Evolutionary conservation across 176 grass and related monocot species (phyloP), one percentile per base, ranked within the genome.

Genomic region (Oryza officinalis): DNA sequence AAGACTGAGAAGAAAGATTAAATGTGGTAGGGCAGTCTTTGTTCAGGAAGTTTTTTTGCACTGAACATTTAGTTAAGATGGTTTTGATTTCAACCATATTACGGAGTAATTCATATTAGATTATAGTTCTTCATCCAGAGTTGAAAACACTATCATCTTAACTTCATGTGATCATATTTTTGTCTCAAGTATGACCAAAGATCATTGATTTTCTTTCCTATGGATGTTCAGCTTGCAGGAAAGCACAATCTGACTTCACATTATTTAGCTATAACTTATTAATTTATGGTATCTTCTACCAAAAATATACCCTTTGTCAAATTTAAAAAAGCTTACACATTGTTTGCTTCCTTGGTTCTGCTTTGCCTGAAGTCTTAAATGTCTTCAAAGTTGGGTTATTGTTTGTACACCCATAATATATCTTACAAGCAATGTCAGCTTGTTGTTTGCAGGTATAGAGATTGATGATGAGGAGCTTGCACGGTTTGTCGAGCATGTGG

Each of bases 381-480:
- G 46, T 69, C 6, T 60, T 63, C n/a, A 10, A 50, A 69, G 32
- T 50, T 37, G 67, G 8, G 68, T 63, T 74, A 13, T 11, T n/a
- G 22, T 63, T 63, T 30, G 27, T 80, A 3, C 52, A 65, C 71
- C 28, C 71, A 49, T 90, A 54, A 84, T 87, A 18, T 87, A 86
- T 79, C 78, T 90, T 87, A 90, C 84, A 90, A 95, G 65, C 69
- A 61, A 64, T 83, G 82, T 54, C 86, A 86, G 83, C 86, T 80
- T 91, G 63, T 38, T 81, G 83, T 88, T 84, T 93, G 81, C 92
- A 97, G 95, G 95, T 71, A 97, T 97, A 90, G 86, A 97, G 84
- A 97, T 97, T 86, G 89, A 91, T 74, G 95, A 97, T 67, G 92
- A 97, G 59, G 92, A 97, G 68, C 89, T 97, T 80, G 92, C 95